Base-by-base conservation (phyloP, 73 alveolate genomes). In the Symbiodinium pilosum region DNA sequence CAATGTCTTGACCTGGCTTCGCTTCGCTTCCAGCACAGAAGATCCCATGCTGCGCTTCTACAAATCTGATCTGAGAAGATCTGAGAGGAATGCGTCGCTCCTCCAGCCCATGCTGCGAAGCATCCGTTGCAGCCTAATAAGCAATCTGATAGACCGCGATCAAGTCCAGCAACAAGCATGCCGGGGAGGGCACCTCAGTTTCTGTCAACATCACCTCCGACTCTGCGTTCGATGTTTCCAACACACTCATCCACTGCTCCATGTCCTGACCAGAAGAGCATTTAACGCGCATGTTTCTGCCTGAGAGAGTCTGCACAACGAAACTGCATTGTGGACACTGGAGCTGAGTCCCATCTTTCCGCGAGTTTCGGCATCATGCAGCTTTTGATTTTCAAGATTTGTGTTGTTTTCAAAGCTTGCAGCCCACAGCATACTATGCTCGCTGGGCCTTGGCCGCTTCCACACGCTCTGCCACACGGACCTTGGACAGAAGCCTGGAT, bases 391-490 rank as follows among this genome's bases (percentile, higher is more conserved):
- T n/a, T n/a, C n/a, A n/a, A n/a, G n/a, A n/a, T n/a, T n/a, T n/a
- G n/a, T n/a, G n/a, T n/a, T n/a, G n/a, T n/a, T n/a, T n/a, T n/a
- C n/a, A n/a, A n/a, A n/a, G n/a, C n/a, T n/a, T n/a, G n/a, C n/a
- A n/a, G n/a, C n/a, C n/a, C n/a, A n/a, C n/a, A n/a, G n/a, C n/a
- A n/a, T n/a, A n/a, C n/a, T 47, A 47, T 9, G 14, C 21, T 56
- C 75, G 21, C 38, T 44, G 83, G n/a, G n/a, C 95, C 95, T 89
- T 89, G 52, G 95, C 95, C 2, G 95, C 95, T 42, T 89, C 95
- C 18, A 89, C 51, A 30, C 95, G 54, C 26, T 89, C 95, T 38
- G 7, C 95, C 0, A 89, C 51, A 30, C 95, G 95, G 16, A 89
- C 52, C 11, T 81, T 54, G 12, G 87, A 38, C n/a, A 89, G 36